These are phyloP conservation scores for Pseudogymnoascus sp. DNA, from an alignment of 2,329 filamentous ascomycete genomes.

Conservation along the genomic window DNA sequence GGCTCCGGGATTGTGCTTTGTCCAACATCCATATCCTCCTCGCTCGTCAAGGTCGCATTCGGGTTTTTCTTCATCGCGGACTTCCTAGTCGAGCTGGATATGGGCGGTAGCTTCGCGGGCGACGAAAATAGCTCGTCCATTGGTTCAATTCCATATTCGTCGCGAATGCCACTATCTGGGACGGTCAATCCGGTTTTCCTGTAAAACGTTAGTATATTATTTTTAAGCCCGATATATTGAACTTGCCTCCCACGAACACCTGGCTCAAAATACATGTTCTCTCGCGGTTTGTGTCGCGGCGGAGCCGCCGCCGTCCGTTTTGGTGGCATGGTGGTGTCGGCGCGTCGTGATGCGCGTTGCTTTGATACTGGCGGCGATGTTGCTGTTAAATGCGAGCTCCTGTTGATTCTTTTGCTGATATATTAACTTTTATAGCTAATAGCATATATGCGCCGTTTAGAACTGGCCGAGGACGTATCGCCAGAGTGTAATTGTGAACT, in stretches of 20 bases:
- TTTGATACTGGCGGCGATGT: not conserved
- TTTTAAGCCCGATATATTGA: not conserved
- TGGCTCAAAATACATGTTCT: conserved; percentile 42
- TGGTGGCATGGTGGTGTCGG: not conserved
- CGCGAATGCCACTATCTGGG: conserved; percentile 68
- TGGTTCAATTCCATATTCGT: conserved; percentile 87
- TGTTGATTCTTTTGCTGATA: not conserved
- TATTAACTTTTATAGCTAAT: not conserved
- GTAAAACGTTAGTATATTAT: conserved; percentile 18
- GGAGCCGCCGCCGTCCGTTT: conserved; percentile 11
- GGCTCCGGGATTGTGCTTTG: conserved; percentile 48
- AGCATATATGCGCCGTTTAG: not conserved
- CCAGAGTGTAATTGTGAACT: not conserved
- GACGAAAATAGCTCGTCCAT: conserved; percentile 85
- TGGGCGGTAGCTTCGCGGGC: conserved; percentile 53
- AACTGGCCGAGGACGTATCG: not conserved
- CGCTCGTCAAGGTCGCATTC: conserved; percentile 41
- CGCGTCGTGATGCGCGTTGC: not conserved
- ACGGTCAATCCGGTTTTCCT: conserved; percentile 88
- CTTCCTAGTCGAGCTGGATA: not conserved
- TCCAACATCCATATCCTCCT: conserved; percentile 54
- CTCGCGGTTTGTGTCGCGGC: conserved; percentile 24
- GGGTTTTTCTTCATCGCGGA: conserved; percentile 15
- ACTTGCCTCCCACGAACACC: conserved; percentile 43
- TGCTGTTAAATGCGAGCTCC: not conserved